Percentiles rank a stretch among this genome's conserved stretches.
These are phyloP conservation scores for Wickerhamomyces chambardii DNA, from an alignment of 805 yeast genomes.

Conservation along the genomic window DNA sequence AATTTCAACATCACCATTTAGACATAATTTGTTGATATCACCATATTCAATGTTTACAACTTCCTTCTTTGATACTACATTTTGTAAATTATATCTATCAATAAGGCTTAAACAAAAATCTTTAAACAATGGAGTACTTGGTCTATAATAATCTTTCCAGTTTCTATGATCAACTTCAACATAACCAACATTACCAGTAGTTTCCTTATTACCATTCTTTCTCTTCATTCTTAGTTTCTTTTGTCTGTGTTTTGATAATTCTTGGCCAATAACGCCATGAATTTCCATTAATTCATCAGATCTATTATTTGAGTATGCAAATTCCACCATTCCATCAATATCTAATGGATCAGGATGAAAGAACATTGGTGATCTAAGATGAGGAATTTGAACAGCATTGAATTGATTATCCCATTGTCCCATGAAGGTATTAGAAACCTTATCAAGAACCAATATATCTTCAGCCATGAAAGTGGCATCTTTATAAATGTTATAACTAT, in stretches of 20 bases:
- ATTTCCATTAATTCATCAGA: constrained; percentile 31
- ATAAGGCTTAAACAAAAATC: constrained; percentile 29
- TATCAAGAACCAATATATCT: constrained; percentile 29
- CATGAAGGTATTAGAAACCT: constrained; percentile 21
- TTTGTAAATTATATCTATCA: constrained; percentile 21
- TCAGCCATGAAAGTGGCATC: constrained; percentile 9
- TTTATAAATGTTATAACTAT: too few species aligned
- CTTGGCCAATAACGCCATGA: constrained; percentile 32
- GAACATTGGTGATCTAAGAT: constrained; percentile 36
- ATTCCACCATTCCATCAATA: constrained; percentile 33
- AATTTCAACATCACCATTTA: constrained; percentile 14
- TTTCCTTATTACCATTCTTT: neutral
- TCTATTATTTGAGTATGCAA: constrained; percentile 23
- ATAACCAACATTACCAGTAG: constrained; percentile 1
- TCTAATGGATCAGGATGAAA: constrained; percentile 37
- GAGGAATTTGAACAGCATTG: constrained; percentile 30
- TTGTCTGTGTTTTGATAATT: constrained; percentile 31
- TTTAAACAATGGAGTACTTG: constrained; percentile 27
- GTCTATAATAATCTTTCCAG: constrained; percentile 34
- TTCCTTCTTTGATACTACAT: constrained; percentile 22
- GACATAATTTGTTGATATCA: constrained; percentile 3
- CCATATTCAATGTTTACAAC: constrained; percentile 25
- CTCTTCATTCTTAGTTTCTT: constrained; percentile 14
- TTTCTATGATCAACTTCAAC: constrained; percentile 30
- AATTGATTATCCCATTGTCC: constrained; percentile 37